A percentile compares a stretch with the other conserved stretches of the same genome.
Evolutionary conservation across 176 grass and related monocot species (phyloP).

Genomic region (Hyparrhenia diplandra): DNA sequence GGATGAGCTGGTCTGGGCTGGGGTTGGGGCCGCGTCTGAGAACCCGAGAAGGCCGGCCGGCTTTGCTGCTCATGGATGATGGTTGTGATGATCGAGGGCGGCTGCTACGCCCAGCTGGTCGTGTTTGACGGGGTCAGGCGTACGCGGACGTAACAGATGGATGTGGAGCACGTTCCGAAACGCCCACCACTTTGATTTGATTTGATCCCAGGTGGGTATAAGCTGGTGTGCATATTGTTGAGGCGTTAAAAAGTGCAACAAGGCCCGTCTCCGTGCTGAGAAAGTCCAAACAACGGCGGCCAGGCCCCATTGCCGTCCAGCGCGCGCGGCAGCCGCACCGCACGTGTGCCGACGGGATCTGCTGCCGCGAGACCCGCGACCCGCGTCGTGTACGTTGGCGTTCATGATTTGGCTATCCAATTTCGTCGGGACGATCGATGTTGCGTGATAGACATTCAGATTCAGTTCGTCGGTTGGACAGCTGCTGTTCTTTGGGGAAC

Average conservation of each 20-base stretch:
- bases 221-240: not conserved
- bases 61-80: not conserved
- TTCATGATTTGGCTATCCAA: not conserved
- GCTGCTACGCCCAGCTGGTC: not conserved
- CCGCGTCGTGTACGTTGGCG: not conserved
- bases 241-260: not conserved
- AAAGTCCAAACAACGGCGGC: not conserved
- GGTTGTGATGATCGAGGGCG: not conserved
- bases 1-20: not conserved
- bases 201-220: not conserved
- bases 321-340: not conserved
- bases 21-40: too few species aligned
- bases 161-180: not conserved
- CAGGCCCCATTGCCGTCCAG: not conserved
- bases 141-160: not conserved
- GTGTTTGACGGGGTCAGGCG: conserved; percentile 31
- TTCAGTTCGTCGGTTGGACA: not conserved
- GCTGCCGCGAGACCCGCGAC: not conserved
- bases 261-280: not conserved
- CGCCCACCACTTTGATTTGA: not conserved
- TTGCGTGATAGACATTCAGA: not conserved
- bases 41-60: conserved; percentile 58
- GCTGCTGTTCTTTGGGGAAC: not conserved
- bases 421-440: not conserved
- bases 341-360: not conserved